Evolutionary conservation across 176 grass and related monocot species (phyloP).

Genomic region (Puya raimondii): DNA sequence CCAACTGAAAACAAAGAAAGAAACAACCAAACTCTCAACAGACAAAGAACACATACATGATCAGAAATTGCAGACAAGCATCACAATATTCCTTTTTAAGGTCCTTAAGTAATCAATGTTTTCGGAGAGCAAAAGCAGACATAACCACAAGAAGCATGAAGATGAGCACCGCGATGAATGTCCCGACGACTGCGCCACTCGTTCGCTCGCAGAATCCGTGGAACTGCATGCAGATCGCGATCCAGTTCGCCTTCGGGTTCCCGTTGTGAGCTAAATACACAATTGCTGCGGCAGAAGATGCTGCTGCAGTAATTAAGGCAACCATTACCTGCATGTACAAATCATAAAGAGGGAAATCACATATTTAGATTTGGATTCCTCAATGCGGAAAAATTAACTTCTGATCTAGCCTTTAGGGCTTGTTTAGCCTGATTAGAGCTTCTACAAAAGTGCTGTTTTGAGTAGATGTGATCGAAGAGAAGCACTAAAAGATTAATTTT

Average conservation of each 20-base stretch:
- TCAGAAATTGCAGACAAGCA: neutral
- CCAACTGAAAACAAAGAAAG: too few species aligned
- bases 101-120: constrained; percentile 5
- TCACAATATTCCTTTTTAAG: neutral
- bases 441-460: too few species aligned
- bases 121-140: constrained; percentile 38
- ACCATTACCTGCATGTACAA: constrained; percentile 39
- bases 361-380: too few species aligned
- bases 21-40: too few species aligned
- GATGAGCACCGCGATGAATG: constrained; percentile 72
- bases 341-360: neutral
- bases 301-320: constrained; percentile 32
- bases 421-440: too few species aligned
- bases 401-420: too few species aligned
- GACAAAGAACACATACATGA: too few species aligned
- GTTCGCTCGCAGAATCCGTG: constrained; percentile 77
- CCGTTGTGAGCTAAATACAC: constrained; percentile 78
- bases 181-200: constrained; percentile 65
- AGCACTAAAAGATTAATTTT: neutral
- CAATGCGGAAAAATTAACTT: too few species aligned
- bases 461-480: too few species aligned
- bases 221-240: constrained; percentile 82
- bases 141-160: constrained; percentile 57
- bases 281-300: constrained; percentile 45
- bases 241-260: constrained; percentile 56